A percentile compares a stretch with the other conserved stretches of the same genome.
phyloP scores from a whole-genome alignment of 768 basidiomycete species.

The Calocera viscosa region DNA sequence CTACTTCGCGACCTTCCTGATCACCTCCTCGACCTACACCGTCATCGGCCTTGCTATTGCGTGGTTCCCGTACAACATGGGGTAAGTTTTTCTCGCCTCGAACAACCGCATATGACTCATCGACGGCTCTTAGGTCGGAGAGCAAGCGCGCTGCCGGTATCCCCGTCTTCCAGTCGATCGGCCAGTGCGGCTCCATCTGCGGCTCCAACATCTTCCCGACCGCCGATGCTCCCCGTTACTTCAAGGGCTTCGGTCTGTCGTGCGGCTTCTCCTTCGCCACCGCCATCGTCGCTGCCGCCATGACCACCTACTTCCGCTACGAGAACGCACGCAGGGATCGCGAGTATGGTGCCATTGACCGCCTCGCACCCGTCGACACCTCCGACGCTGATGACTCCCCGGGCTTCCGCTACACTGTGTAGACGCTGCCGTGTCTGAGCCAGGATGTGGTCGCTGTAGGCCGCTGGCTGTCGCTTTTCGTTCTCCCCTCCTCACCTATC shows the following conservation, averaged over 20 bases:
- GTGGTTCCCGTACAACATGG: constrained; percentile 47
- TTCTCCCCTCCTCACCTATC: not conserved
- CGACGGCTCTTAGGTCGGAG: constrained; percentile 66
- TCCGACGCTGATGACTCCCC: constrained; percentile 26
- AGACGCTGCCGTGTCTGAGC: not conserved
- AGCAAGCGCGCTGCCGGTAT: constrained; percentile 65
- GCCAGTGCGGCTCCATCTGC: constrained; percentile 59
- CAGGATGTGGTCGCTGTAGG: not conserved
- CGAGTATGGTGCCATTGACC: constrained; percentile 39
- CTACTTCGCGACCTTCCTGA: constrained; percentile 69
- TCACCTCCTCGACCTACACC: constrained; percentile 65
- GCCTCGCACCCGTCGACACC: constrained; percentile 44
- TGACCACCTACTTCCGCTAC: constrained; percentile 4
- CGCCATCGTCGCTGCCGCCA: not conserved
- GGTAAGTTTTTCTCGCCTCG: not conserved
- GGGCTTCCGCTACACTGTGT: constrained; percentile 1
- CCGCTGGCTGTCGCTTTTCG: not conserved
- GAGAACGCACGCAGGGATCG: constrained; percentile 49
- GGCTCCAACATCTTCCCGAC: constrained; percentile 62
- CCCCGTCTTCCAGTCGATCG: constrained; percentile 68
- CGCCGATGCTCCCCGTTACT: constrained; percentile 48
- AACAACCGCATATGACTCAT: too few species aligned
- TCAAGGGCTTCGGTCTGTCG: constrained; percentile 5
- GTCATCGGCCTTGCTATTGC: constrained; percentile 61
- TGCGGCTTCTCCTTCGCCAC: constrained; percentile 3